phyloP scores from a whole-genome alignment of 1,284 basidiomycete genomes.

The Tremellales sp. region DNA sequence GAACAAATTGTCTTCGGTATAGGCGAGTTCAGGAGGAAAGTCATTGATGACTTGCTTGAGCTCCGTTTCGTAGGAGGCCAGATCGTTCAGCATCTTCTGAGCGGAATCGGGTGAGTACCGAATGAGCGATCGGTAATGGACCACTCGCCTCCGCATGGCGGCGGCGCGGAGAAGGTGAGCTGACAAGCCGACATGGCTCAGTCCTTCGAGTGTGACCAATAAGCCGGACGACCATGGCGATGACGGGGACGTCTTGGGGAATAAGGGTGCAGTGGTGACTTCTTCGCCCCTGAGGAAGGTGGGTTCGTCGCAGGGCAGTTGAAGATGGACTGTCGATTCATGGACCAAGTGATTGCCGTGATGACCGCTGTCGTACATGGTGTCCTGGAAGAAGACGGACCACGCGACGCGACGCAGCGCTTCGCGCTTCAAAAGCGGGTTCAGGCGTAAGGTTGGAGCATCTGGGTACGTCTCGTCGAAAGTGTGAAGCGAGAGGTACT shows the following conservation, averaged over 20 bases:
- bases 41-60: constrained; percentile 3
- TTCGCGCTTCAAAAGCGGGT: constrained; percentile 3
- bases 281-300: constrained; percentile 8
- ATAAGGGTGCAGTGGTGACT: constrained; percentile 3
- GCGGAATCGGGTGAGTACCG: not conserved
- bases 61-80: constrained; percentile 1
- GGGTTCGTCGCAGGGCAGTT: constrained; percentile 13
- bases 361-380: constrained; percentile 1
- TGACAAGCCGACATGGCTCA: constrained; percentile 1
- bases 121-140: constrained; percentile 4
- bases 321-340: constrained; percentile 7
- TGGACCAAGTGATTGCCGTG: constrained; percentile 3
- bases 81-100: constrained; percentile 1
- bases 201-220: not conserved
- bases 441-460: not conserved
- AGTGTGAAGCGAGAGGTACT: constrained; percentile 12
- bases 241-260: not conserved
- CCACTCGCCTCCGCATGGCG: constrained; percentile 4
- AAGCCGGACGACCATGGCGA: not conserved
- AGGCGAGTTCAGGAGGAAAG: constrained; percentile 7
- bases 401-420: constrained; percentile 3
- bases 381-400: constrained; percentile 5
- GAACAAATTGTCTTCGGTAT: constrained; percentile 8
- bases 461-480: constrained; percentile 9
- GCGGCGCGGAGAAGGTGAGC: constrained; percentile 2